Evolutionary conservation across 2,329 filamentous ascomycete species (phyloP), one percentile per base, ranked within the genome.

Genomic region (Epichloe coenophiala): DNA sequence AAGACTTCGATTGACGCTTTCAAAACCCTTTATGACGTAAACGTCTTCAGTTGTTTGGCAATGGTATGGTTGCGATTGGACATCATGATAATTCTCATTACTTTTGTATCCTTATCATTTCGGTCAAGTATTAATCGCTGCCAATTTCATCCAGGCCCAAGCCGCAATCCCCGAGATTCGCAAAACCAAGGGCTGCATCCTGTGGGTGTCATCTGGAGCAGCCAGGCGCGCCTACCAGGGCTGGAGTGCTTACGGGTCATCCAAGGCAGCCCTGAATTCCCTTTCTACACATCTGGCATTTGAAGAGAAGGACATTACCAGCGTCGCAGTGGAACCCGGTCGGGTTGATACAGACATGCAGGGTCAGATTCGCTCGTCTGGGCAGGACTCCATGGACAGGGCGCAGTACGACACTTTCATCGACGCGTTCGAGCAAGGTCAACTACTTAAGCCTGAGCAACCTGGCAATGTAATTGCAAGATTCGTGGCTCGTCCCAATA

Each of bases 261-360:
- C 83, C 17, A 95, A 95, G 67, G 88, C 88, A 0, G 88, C 86
- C 1, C 63, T 93, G 60, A 94, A 94, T 64, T 87, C 91, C 58
- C 69, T 95, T 4, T 81, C 83, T 1, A 68, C 76, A 41, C 88
- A 90, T 37, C 66, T 96, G 37, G 79, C 80, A 0, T 74, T 75
- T 1, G 90, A 96, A 62, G 90, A 95, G 65, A 81, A 84, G 1
- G 74, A 82, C 13, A 80, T 95, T 42, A 86, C 78, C 0, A 82
- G 80, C 12, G 68, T 95, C 0, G 75, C 86, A 0, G 71, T 96
- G 36, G 75, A 83, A 3, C 90, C 90, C 0, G 90, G 90, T 2
- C 80, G 86, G 44, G 84, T 94, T 7, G 86, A 95, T 61, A 96
- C 90, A 0, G 84, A 84, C 48, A 96, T 96, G 90, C 90, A 95